Conservation (phyloP, 2,329 filamentous ascomycete genomes). For the Apiospora malaysiana region DNA sequence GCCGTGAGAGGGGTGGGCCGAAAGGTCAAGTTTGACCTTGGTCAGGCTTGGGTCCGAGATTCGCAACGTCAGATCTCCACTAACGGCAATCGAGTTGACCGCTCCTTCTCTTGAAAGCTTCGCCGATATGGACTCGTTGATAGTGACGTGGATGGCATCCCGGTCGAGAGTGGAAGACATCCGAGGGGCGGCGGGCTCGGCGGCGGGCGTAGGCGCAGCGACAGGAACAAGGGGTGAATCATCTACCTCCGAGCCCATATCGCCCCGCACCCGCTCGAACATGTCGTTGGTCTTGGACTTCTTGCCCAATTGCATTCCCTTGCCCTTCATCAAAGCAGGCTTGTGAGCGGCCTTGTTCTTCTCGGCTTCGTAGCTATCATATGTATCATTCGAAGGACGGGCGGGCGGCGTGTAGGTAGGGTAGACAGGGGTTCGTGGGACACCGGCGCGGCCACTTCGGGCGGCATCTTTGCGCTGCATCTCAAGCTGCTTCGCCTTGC, state of each 20-base stretch:
- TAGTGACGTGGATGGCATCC: slow-evolving; percentile 85
- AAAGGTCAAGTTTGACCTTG: slow-evolving; percentile 86
- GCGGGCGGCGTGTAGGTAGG: slow-evolving; percentile 86
- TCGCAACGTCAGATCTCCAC: slow-evolving; percentile 88
- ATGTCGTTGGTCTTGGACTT: slow-evolving; percentile 98
- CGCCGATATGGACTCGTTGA: slow-evolving; percentile 89
- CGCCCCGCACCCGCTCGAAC: slow-evolving; percentile 92
- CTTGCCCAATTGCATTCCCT: slow-evolving; percentile 99
- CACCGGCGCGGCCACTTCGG: slow-evolving; percentile 69
- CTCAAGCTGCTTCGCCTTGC: slow-evolving; percentile 97
- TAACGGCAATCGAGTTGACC: slow-evolving; percentile 85
- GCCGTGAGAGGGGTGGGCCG: slow-evolving; percentile 77
- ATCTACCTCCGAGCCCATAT: slow-evolving; percentile 86
- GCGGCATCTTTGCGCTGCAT: slow-evolving; percentile 98
- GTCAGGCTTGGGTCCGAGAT: slow-evolving; percentile 89
- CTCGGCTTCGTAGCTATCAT: slow-evolving; percentile 94
- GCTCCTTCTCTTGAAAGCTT: slow-evolving; percentile 88
- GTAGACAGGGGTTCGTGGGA: slow-evolving; percentile 80
- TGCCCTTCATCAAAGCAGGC: slow-evolving; percentile 77
- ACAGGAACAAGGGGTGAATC: slow-evolving; percentile 71
- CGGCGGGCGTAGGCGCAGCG: slow-evolving; percentile 54
- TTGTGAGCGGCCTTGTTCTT: slow-evolving; percentile 82
- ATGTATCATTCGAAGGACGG: slow-evolving; percentile 78
- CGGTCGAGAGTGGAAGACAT: slow-evolving; percentile 74
- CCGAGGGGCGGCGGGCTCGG: slow-evolving; percentile 61